Percentiles rank a stretch among this genome's conserved stretches.
These are phyloP conservation scores for Geosmithia putterillii DNA, from an alignment of 2,329 filamentous ascomycete genomes.

Conservation along the genomic window DNA sequence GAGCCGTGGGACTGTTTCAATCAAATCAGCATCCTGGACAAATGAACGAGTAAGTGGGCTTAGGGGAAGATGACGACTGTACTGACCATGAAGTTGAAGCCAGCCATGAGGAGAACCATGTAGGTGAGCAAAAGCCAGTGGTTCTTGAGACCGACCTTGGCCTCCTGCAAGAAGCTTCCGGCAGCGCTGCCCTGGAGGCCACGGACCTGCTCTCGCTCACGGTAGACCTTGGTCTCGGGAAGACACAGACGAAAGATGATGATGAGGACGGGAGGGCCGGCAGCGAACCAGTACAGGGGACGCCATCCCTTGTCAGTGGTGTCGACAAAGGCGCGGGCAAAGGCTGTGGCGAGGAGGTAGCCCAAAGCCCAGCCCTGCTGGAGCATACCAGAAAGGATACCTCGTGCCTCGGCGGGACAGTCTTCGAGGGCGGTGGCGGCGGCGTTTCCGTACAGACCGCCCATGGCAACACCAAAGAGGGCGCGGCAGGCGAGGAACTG, in stretches of 20 bases:
- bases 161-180: constrained; percentile 54
- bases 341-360: constrained; percentile 49
- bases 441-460: constrained; percentile 67
- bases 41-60: background rate
- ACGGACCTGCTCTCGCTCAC: constrained; percentile 52
- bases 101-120: constrained; percentile 76
- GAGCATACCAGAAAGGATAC: constrained; percentile 63
- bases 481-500: constrained; percentile 65
- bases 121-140: constrained; percentile 77
- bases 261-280: constrained; percentile 66
- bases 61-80: background rate
- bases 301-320: constrained; percentile 74
- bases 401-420: constrained; percentile 53
- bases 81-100: constrained; percentile 73
- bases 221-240: constrained; percentile 66
- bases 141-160: constrained; percentile 62
- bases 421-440: constrained; percentile 71
- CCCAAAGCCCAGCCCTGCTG: constrained; percentile 62
- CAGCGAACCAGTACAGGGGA: constrained; percentile 82
- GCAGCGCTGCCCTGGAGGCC: constrained; percentile 12
- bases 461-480: constrained; percentile 73
- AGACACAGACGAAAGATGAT: constrained; percentile 68
- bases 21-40: no score
- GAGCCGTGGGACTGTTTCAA: constrained; percentile 49
- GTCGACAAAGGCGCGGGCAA: constrained; percentile 54